Evolutionary conservation across 768 basidiomycete species (phyloP).

Genomic region (Cystobasidium tubakii): DNA sequence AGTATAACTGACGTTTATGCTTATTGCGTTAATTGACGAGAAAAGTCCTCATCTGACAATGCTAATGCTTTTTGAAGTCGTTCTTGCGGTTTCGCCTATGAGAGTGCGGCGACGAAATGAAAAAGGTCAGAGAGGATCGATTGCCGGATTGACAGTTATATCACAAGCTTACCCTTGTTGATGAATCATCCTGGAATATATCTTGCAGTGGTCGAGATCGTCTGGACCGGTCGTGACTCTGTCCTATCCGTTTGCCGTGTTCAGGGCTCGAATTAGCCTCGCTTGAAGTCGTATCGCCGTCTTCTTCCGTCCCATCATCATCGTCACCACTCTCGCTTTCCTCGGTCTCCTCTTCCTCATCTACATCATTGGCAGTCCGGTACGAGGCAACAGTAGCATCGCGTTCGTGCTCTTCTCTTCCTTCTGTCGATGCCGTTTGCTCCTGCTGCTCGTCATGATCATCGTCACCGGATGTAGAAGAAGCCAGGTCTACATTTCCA

Average conservation of each 20-base stretch:
- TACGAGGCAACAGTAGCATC: constrained; percentile 25
- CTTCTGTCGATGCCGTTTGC: background rate
- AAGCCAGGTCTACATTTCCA: background rate
- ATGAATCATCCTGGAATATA: constrained; percentile 11
- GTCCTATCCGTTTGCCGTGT: background rate
- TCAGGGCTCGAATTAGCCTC: background rate
- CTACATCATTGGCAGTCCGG: constrained; percentile 4
- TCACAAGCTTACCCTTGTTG: background rate
- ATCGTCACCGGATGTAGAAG: background rate
- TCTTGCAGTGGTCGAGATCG: constrained; percentile 12
- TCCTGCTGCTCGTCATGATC: background rate
- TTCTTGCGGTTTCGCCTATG: constrained; percentile 4
- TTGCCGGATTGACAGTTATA: too few species aligned
- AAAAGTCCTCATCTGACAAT: constrained; percentile 32
- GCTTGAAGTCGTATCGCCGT: background rate
- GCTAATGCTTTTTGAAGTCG: constrained; percentile 8
- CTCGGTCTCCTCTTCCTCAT: background rate
- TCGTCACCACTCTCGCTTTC: constrained; percentile 9
- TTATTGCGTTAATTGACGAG: constrained; percentile 16
- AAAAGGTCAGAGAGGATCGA: too few species aligned
- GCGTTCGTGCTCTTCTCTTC: constrained; percentile 20
- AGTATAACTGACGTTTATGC: too few species aligned
- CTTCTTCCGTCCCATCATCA: constrained; percentile 2
- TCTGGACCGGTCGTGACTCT: constrained; percentile 6
- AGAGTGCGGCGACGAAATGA: background rate